Percentiles rank a stretch among this genome's conserved stretches.
These are phyloP conservation scores for Anthostomella pinea DNA, from an alignment of 2,329 filamentous ascomycete species.

Conservation along the genomic window DNA sequence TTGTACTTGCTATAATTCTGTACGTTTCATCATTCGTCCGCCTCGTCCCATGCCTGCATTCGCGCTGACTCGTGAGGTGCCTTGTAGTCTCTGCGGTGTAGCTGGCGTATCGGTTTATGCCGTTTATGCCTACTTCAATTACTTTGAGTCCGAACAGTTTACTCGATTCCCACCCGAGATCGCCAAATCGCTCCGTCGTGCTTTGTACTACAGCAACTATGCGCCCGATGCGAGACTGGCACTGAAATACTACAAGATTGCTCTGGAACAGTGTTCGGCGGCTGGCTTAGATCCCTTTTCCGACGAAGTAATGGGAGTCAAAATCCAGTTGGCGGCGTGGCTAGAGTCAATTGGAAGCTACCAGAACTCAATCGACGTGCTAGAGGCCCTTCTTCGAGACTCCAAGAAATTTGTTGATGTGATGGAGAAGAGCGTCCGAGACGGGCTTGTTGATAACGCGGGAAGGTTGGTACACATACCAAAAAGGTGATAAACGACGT, in stretches of 20 bases:
- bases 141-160: slow-evolving; percentile 55
- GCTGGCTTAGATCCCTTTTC: slow-evolving; percentile 82
- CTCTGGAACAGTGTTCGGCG: slow-evolving; percentile 70
- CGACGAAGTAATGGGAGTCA: slow-evolving; percentile 86
- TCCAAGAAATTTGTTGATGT: slow-evolving; percentile 59
- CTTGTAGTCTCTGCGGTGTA: slow-evolving; percentile 34
- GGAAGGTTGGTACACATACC: slow-evolving; percentile 31
- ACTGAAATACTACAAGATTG: slow-evolving; percentile 78
- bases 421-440: slow-evolving; percentile 49
- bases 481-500: no score
- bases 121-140: slow-evolving; percentile 48
- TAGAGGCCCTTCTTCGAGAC: slow-evolving; percentile 74
- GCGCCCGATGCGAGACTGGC: slow-evolving; percentile 72
- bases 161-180: slow-evolving; percentile 65
- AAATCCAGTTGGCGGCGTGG: slow-evolving; percentile 76
- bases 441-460: slow-evolving; percentile 43
- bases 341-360: slow-evolving; percentile 74
- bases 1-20: slow-evolving; percentile 41
- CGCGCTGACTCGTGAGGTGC: background rate
- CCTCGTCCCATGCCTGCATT: background rate
- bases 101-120: slow-evolving; percentile 37
- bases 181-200: slow-evolving; percentile 75
- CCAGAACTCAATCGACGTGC: slow-evolving; percentile 67
- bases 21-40: slow-evolving; percentile 32
- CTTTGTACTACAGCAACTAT: slow-evolving; percentile 82